These are phyloP conservation scores for Nannochloris sp. DNA, from an alignment of 139 green algal species.

Conservation along the genomic window DNA sequence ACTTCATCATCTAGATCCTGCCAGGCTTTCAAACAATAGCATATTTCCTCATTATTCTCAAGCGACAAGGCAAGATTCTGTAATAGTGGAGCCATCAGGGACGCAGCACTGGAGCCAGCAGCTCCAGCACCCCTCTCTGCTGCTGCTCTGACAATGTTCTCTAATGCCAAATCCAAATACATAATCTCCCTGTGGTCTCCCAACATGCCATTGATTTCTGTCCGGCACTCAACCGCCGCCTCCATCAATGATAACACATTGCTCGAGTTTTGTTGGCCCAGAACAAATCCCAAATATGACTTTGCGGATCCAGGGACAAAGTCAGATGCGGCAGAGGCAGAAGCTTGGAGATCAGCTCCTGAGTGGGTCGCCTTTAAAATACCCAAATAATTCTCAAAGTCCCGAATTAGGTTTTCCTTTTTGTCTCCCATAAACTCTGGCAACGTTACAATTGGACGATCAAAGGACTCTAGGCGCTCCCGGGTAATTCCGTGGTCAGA, in stretches of 20 bases:
- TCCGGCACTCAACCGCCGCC: conserved; percentile 81
- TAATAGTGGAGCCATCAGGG: conserved; percentile 82
- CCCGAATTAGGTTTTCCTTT: conserved; percentile 69
- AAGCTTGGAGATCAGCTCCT: conserved; percentile 67
- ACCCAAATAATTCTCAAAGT: conserved; percentile 90
- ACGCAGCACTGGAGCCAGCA: conserved; percentile 55
- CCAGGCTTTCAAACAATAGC: conserved; percentile 91
- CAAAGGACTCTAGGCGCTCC: conserved; percentile 83
- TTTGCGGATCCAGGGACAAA: conserved; percentile 51
- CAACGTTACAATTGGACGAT: conserved; percentile 78
- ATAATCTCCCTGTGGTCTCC: conserved; percentile 72
- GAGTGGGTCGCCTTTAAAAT: conserved; percentile 82
- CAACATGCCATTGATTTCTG: conserved; percentile 60
- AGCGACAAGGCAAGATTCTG: conserved; percentile 90
- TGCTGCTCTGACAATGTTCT: conserved; percentile 66
- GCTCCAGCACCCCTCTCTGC: conserved; percentile 56
- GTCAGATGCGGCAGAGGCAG: conserved; percentile 32
- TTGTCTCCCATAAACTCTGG: conserved; percentile 78
- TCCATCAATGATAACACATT: conserved; percentile 75
- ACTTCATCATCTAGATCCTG: conserved; percentile 55
- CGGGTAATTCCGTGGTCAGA: conserved; percentile 72
- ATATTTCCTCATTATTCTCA: conserved; percentile 93
- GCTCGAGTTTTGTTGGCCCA: conserved; percentile 44
- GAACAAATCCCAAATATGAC: conserved; percentile 75
- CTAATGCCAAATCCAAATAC: conserved; percentile 95